Evolutionary conservation across 306 rosid genomes (phyloP), one percentile per base, ranked within the genome.

Genomic region (Vigna radiata): DNA sequence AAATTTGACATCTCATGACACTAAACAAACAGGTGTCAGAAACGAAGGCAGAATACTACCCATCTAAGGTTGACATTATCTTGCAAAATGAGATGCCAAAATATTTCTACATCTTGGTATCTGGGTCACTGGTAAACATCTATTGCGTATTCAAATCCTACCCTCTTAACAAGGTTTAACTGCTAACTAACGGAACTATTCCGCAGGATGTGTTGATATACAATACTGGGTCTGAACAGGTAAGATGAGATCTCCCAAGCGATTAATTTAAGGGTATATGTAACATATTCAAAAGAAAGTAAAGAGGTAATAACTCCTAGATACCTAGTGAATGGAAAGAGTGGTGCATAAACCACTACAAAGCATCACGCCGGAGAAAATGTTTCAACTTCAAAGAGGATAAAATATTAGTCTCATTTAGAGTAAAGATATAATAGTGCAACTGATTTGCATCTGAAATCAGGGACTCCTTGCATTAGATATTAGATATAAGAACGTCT

Each of bases 221-320:
- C 90, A 89, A 81, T 87, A 94, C 83, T 79, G 98, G 97, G 52
- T 81, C 86, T 36, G 97, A 90, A 81, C 91, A 90, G 97, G 96
- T 91, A 87, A 49, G 72, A 70, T 75, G 82, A 66, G 70, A 77
- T 75, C 73, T 68, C 47, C 31, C 21, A 29, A 50, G 56, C 65
- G 53, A 50, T 11, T 56, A 68, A 68, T 68, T 68, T 21, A 54
- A 50, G 61, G 13, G 80, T 25, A 53, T 7, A 49, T 16, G 60
- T 72, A 75, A 56, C 63, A 61, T 31, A n/a, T 67, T 60, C 68
- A 56, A 48, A 29, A 43, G 19, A 78, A 73, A 50, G 58, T 68
- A 23, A 80, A 80, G 63, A 36, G 80, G 53, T 18, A 72, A 73
- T 63, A 55, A 73, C 61, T 77, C 52, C 69, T 36, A 68, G 63